These are phyloP conservation scores for Gamsiella multidivaricata DNA, from an alignment of 192 early-diverging fungal genomes.

Conservation along the genomic window DNA sequence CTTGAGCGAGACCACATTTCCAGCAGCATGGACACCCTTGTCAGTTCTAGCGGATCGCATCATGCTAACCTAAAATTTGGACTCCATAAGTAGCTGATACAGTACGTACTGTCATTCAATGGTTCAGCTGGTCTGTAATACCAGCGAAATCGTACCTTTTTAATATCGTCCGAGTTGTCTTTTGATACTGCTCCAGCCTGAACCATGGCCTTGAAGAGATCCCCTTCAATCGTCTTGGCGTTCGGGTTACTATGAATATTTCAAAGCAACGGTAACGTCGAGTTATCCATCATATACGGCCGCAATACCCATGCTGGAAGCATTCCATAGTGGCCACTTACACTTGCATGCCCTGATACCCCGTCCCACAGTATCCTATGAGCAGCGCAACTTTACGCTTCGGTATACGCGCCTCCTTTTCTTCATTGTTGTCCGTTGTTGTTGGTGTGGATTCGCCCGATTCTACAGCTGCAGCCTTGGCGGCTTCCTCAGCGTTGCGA, in stretches of 20 bases:
- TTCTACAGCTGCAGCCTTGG: constrained; percentile 19
- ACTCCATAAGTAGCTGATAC: not conserved
- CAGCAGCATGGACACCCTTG: constrained; percentile 98
- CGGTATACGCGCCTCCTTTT: constrained; percentile 69
- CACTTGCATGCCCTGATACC: constrained; percentile 98
- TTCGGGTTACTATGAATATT: constrained; percentile 84
- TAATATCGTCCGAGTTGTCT: constrained; percentile 87
- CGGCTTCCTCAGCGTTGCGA: constrained; percentile 36
- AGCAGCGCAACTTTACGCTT: constrained; percentile 92
- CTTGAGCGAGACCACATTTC: constrained; percentile 94
- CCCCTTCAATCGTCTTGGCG: constrained; percentile 88
- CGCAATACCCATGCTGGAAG: not conserved
- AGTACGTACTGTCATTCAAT: no score
- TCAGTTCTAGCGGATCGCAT: constrained; percentile 95
- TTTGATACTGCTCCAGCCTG: constrained; percentile 84
- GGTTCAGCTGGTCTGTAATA: no score
- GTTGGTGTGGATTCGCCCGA: not conserved
- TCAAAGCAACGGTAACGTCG: no score
- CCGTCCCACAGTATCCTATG: constrained; percentile 94
- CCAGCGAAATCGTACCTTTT: constrained; percentile 58
- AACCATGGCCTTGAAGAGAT: constrained; percentile 88
- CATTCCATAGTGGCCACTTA: constrained; percentile 46
- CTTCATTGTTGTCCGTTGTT: constrained; percentile 22
- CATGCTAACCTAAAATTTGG: constrained; percentile 72
- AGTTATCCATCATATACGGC: not conserved